A percentile compares a stretch with the other conserved stretches of the same genome.
Evolutionary conservation across 495 filamentous ascomycete species (phyloP).

Genomic region (Penicillium steckii): DNA sequence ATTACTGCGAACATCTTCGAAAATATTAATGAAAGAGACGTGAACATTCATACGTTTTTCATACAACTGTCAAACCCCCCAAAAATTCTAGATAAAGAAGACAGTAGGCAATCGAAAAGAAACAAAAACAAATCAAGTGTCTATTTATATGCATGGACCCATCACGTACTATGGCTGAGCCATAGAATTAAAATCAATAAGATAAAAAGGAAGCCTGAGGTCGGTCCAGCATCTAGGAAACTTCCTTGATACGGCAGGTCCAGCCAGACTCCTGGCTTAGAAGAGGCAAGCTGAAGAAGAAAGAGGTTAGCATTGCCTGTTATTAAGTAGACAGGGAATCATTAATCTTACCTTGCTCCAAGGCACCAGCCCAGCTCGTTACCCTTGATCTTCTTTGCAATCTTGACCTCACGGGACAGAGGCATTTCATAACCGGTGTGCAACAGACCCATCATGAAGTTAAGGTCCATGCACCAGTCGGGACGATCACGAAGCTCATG

Average conservation of each 20-base stretch:
- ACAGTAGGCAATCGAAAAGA: conserved; percentile 4
- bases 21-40: conserved; percentile 1
- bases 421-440: conserved; percentile 99
- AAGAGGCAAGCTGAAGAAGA: conserved; percentile 61
- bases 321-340: not conserved
- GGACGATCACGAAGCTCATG: conserved; percentile 75
- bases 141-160: conserved; percentile 37
- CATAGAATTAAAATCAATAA: conserved; percentile 27
- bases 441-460: conserved; percentile 87
- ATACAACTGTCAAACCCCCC: not conserved
- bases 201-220: conserved; percentile 21
- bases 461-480: conserved; percentile 91
- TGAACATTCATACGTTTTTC: conserved; percentile 7
- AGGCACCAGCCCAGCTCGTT: conserved; percentile 98
- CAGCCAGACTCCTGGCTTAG: conserved; percentile 72
- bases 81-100: conserved; percentile 21
- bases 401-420: conserved; percentile 89
- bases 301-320: conserved; percentile 28
- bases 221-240: conserved; percentile 39
- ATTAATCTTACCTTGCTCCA: conserved; percentile 73
- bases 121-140: conserved; percentile 16
- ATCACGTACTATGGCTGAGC: conserved; percentile 21
- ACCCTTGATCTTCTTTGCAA: conserved; percentile 96
- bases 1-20: not conserved
- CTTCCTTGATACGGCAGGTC: conserved; percentile 69